A percentile compares a stretch with the other conserved stretches of the same genome.
Conservation (phyloP, 768 basidiomycete genomes). For the Paxillus rubicundulus region DNA sequence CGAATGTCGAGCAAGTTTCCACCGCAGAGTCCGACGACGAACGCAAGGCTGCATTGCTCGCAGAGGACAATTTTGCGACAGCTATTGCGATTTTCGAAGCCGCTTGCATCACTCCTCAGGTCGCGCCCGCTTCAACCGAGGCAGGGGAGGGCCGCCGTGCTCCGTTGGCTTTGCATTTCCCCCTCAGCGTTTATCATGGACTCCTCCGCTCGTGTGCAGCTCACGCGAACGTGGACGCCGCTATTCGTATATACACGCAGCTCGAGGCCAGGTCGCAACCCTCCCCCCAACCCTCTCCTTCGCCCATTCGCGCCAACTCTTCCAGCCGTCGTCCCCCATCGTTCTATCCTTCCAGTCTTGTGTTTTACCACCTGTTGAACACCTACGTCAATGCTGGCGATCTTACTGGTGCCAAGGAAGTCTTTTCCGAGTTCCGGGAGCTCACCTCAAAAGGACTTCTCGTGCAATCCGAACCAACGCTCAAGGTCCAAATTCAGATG, state of each 20-base stretch:
- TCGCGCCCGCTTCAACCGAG: conserved; percentile 10
- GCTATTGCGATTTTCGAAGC: conserved; percentile 75
- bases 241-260: conserved; percentile 63
- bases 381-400: conserved; percentile 54
- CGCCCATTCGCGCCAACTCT: background rate
- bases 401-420: conserved; percentile 48
- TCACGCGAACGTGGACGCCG: conserved; percentile 55
- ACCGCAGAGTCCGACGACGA: conserved; percentile 21
- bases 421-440: conserved; percentile 59
- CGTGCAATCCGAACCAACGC: conserved; percentile 15
- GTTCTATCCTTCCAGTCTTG: conserved; percentile 30
- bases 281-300: background rate
- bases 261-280: conserved; percentile 44
- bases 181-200: conserved; percentile 41
- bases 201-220: conserved; percentile 63
- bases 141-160: background rate
- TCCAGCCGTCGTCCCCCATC: background rate
- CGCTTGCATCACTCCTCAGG: conserved; percentile 36
- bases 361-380: conserved; percentile 56
- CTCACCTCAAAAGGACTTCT: conserved; percentile 38
- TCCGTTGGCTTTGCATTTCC: conserved; percentile 23
- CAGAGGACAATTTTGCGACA: conserved; percentile 68
- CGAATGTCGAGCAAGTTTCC: conserved; percentile 11
- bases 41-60: conserved; percentile 43
- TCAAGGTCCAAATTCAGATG: conserved; percentile 43